Evolutionary conservation across 1,139 yeast species (phyloP), one percentile per base, ranked within the genome.

Genomic region (Taphrina confusa): DNA sequence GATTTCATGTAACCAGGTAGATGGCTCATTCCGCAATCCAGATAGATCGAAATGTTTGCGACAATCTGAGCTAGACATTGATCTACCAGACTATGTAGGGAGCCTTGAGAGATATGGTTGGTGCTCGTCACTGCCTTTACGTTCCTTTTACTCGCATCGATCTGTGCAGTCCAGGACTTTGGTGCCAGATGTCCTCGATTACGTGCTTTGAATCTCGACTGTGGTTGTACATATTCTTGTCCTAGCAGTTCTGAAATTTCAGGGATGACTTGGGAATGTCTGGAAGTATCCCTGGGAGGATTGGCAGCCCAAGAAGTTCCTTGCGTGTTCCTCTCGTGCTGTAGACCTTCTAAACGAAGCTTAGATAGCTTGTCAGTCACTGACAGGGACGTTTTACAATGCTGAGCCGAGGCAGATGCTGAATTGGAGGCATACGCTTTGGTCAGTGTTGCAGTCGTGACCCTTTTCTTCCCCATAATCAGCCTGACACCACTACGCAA

Each of bases 121-220:
- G 33, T 30, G 33, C 33, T 30, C 9, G 33, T 9, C 11, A 9
- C 9, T 12, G 9, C 33, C 12, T 12, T 9, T 30, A 30, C 9
- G 20, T 2, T 25, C n/a, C 20, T 25, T 1, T 6, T 9, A n/a
- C n/a, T 1, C 2, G 8, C 1, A 18, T 18, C 23, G 20, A 12
- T 22, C 4, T 11, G 50, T 9, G 23, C 9, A 22, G n/a, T 5
- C 52, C 52, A 47, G 20, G 42, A 33, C 16, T 47, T 47, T 18
- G 52, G 52, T 12, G 52, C 52, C 9, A 47, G 31, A 25, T 47
- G 52, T 6, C 52, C 52, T 14, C 52, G 52, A 47, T 25, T 31
- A 14, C 52, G 40, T 12, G 42, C 42, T 20, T 47, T 47, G 31
- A 34, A 16, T 20, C 52, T 27, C 5, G 52, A 22, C 11, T 31